Percentiles rank a stretch among this genome's conserved stretches.
phyloP scores from a whole-genome alignment of 129 eudicot genomes.

The Heracleum sosnowskyi region DNA sequence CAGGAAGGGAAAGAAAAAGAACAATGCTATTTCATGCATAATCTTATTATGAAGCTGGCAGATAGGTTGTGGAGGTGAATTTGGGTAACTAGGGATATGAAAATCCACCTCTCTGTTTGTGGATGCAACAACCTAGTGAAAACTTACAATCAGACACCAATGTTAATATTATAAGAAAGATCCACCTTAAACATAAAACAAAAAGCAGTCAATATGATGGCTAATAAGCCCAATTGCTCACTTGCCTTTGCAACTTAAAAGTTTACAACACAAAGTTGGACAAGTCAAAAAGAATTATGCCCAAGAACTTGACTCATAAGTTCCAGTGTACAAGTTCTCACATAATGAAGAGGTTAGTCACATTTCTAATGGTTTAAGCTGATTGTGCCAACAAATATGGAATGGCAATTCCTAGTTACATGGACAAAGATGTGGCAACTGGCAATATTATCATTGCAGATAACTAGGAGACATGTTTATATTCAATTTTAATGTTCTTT shows the following conservation, averaged over 20 bases:
- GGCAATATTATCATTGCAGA: not conserved
- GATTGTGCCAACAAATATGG: not conserved
- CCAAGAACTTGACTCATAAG: not conserved
- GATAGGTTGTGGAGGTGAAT: slow-evolving; percentile 76
- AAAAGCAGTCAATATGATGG: not conserved
- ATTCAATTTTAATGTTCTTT: not conserved
- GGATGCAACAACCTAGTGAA: slow-evolving; percentile 68
- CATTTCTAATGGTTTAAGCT: not conserved
- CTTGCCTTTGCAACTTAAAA: not conserved
- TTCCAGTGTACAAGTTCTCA: not conserved
- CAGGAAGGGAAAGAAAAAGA: not conserved
- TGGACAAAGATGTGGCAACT: not conserved
- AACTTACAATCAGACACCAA: not conserved
- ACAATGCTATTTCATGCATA: slow-evolving; percentile 53
- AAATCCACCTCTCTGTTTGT: slow-evolving; percentile 85
- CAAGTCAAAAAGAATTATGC: not conserved
- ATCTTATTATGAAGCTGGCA: slow-evolving; percentile 92
- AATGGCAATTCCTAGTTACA: not conserved
- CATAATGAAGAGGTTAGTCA: not conserved
- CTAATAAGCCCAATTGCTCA: not conserved
- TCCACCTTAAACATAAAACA: not conserved
- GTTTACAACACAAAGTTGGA: not conserved
- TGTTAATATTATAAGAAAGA: not conserved
- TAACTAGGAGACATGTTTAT: not conserved
- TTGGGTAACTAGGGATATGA: slow-evolving; percentile 74